A percentile compares a stretch with the other conserved stretches of the same genome.
These are phyloP conservation scores for Veloboletus limbatus DNA, from an alignment of 1,284 basidiomycete genomes.

Conservation along the genomic window DNA sequence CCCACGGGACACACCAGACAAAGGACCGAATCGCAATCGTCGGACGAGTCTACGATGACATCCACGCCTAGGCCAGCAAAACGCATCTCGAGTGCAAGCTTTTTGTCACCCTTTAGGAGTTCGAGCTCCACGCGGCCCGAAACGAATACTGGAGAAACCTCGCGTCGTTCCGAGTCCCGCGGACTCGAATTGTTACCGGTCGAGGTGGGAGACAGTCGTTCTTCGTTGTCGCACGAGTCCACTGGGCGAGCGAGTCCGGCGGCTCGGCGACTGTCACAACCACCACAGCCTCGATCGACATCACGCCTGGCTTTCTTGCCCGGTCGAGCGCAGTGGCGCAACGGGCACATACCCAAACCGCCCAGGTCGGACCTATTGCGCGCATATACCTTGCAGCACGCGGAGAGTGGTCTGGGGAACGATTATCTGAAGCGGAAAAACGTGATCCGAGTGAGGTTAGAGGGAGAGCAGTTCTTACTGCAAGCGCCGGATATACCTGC, in stretches of 20 bases:
- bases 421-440: conserved; percentile 95
- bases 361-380: conserved; percentile 49
- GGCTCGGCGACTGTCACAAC: conserved; percentile 10
- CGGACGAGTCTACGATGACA: conserved; percentile 15
- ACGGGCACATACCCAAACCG: conserved; percentile 38
- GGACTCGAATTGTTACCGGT: conserved; percentile 28
- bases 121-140: conserved; percentile 15
- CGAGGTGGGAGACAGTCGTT: conserved; percentile 20
- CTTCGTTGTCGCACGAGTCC: conserved; percentile 25
- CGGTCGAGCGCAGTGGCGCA: conserved; percentile 12
- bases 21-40: conserved; percentile 27
- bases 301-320: conserved; percentile 24
- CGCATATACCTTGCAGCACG: conserved; percentile 82
- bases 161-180: conserved; percentile 17
- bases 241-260: conserved; percentile 12
- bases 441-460: conserved; percentile 90
- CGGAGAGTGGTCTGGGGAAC: conserved; percentile 91
- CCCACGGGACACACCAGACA: not conserved
- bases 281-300: conserved; percentile 15
- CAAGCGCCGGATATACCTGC: conserved; percentile 85
- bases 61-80: conserved; percentile 21
- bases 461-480: conserved; percentile 95
- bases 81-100: conserved; percentile 23
- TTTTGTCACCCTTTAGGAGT: conserved; percentile 30
- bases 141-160: conserved; percentile 12